Base-by-base conservation (phyloP, 2,329 filamentous ascomycete genomes). In the Knoxdaviesia proteae region DNA sequence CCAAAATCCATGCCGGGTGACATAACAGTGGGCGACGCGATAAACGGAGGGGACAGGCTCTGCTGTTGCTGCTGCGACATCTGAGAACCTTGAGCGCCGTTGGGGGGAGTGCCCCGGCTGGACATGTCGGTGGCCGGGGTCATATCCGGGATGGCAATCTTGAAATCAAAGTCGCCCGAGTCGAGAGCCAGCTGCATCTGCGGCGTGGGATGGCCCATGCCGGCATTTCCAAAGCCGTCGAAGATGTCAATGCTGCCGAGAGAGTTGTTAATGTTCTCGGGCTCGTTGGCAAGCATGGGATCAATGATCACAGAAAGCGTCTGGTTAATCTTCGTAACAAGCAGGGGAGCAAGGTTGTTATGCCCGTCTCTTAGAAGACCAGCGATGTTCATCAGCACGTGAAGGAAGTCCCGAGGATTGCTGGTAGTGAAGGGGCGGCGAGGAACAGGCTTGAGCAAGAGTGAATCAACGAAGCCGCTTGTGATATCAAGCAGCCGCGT, bases 291-390 rank as follows among this genome's bases (percentile, higher is more conserved):
- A 9, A 78, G 64, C 61, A 73, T 68, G 1, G 74, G 74, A 48
- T 69, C 74, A 45, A 67, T 64, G 10, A 78, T 61, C 9, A 66
- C 65, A 6, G 80, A 79, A 3, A 87, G 61, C 3, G 79, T 67
- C 37, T 88, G 80, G 47, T 77, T 69, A 36, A 88, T 70, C 60
- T 88, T 90, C 55, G 70, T 71, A 44, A 90, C 60, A 1, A 93
- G 67, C 0, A 92, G 66, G 3, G 83, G 83, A 9, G 88, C 63
- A 54, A 84, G 90, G 42, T 80, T 77, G 47, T 79, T 71, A 44
- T 87, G 71, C 6, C 82, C 82, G 45, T 74, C 77, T n/a, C 81
- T 80, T 11, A 90, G 67, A 6, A 74, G 64, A 2, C 77, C 75
- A 3, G 86, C 64, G 6, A 84, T 67, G 45, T 70, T 72, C 36